phyloP scores from a whole-genome alignment of 2,329 filamentous ascomycete species.

The Verticillium nubilum region DNA sequence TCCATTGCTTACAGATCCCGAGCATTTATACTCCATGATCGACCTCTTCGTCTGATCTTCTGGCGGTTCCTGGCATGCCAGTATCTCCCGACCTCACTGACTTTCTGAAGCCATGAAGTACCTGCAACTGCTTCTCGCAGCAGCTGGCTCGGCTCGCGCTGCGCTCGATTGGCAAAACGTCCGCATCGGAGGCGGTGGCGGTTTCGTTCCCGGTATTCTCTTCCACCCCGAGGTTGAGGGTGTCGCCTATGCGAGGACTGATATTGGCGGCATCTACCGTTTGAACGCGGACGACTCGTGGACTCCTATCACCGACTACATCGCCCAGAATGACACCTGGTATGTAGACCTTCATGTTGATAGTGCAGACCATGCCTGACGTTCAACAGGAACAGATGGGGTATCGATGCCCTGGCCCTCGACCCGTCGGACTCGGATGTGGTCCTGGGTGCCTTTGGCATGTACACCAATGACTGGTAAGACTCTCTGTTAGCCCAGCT shows the following conservation, averaged over 20 bases:
- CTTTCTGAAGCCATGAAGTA: constrained; percentile 7
- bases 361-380: background rate
- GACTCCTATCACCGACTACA: constrained; percentile 44
- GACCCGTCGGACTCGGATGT: constrained; percentile 47
- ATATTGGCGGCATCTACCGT: constrained; percentile 52
- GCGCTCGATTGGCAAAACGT: constrained; percentile 43
- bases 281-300: constrained; percentile 51
- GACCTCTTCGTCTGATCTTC: background rate
- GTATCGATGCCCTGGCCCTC: constrained; percentile 50
- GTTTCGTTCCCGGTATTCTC: constrained; percentile 50
- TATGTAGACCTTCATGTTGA: constrained; percentile 12
- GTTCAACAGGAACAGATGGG: constrained; percentile 44
- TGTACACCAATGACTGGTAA: constrained; percentile 53
- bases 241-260: constrained; percentile 50
- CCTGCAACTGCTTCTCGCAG: constrained; percentile 5
- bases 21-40: background rate
- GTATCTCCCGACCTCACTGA: background rate
- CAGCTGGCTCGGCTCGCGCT: constrained; percentile 16
- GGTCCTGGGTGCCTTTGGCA: constrained; percentile 48
- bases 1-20: background rate
- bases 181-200: constrained; percentile 51
- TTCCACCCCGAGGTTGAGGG: constrained; percentile 47
- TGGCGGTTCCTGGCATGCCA: background rate
- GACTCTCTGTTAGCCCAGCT: background rate
- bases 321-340: constrained; percentile 39